Conservation (phyloP, 2,329 filamentous ascomycete species). For the Fonsecaea nubica region DNA sequence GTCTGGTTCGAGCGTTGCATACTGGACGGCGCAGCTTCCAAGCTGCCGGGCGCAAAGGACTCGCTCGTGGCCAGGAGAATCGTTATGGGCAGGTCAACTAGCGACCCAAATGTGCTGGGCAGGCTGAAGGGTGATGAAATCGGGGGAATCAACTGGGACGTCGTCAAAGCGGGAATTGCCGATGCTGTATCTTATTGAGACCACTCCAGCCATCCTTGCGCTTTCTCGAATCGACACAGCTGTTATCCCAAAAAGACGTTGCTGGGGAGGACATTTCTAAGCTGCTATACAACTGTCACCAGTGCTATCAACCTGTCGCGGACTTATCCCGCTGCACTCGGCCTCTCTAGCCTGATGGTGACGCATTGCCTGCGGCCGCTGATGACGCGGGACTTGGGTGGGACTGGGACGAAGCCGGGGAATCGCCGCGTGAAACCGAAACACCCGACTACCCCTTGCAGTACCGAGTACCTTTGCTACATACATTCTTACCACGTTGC, state of each 20-base stretch:
- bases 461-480: not conserved
- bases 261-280: not conserved
- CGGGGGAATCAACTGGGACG: slow-evolving; percentile 61
- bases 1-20: slow-evolving; percentile 75
- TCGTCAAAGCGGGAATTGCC: slow-evolving; percentile 42
- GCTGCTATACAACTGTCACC: not conserved
- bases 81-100: slow-evolving; percentile 63
- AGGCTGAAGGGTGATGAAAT: slow-evolving; percentile 51
- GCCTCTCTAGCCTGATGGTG: not conserved
- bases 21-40: slow-evolving; percentile 68
- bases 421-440: slow-evolving; percentile 4
- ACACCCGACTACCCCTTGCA: not conserved
- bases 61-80: slow-evolving; percentile 76
- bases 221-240: not conserved
- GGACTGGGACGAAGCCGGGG: not conserved
- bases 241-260: not conserved
- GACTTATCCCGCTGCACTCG: not conserved
- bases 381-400: not conserved
- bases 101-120: slow-evolving; percentile 46
- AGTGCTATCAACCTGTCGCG: not conserved
- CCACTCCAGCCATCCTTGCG: not conserved
- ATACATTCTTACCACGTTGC: not conserved
- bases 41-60: slow-evolving; percentile 70
- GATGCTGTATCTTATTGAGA: slow-evolving; percentile 27
- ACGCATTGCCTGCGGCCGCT: not conserved